Base-by-base conservation (phyloP, 805 yeast genomes). In the Torulaspora quercuum region DNA sequence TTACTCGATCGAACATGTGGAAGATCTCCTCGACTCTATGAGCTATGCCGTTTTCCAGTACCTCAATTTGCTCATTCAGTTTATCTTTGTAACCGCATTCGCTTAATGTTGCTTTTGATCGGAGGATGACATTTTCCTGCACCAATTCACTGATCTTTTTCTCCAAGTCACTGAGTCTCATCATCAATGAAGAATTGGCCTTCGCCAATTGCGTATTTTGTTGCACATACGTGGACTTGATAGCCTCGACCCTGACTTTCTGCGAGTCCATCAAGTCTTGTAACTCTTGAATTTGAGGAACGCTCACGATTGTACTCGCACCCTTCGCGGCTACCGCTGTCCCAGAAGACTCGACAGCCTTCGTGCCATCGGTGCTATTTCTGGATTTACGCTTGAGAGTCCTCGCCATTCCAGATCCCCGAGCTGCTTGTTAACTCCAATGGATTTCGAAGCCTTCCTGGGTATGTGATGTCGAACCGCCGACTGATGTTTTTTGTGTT, bases 171-270 rank as follows among this genome's bases (percentile, higher is more conserved):
- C 70, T 57, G 16, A 81, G 63, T 45, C 67, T 73, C 24, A 69
- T 53, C 67, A 72, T 64, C 53, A 80, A 61, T 14, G 67, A 53
- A 3, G 81, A 70, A 52, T 78, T 80, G 33, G 70, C 73, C 43
- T 69, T 74, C 1, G 85, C 85, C 17, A 82, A 57, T n/a, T 72
- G 69, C 35, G 66, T 67, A 56, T 82, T 82, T 50, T 59, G 69
- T 32, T 45, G 53, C 27, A 49, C 50, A 39, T 53, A 57, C 7
- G 49, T 57, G 37, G 44, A 46, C 22, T 46, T 59, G n/a, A 55
- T 35, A 1, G 32, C 22, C 16, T 49, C 52, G 10, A 44, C 38
- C 27, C 49, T 50, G 11, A 29, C 32, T 12, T 42, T 44, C 21
- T 55, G 58, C 6, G 41, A 22, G 36, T 59, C 60, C 45, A 57